These are phyloP conservation scores for Teratosphaeria destructans DNA, from an alignment of 2,329 filamentous ascomycete species.

Conservation along the genomic window DNA sequence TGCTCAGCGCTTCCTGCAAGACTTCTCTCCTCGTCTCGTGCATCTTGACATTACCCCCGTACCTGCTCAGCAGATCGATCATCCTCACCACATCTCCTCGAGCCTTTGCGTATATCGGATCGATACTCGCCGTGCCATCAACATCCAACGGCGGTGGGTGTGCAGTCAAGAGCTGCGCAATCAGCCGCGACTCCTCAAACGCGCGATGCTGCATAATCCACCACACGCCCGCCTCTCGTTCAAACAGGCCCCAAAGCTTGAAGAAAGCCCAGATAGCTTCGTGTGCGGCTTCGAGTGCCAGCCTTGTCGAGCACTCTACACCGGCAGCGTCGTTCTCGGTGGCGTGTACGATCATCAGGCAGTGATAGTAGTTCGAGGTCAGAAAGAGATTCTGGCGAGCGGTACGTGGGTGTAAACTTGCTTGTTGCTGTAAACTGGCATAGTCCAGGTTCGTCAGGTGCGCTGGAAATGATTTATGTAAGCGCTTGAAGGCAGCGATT, in stretches of 20 bases:
- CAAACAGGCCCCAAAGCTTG: conserved; percentile 57
- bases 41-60: conserved; percentile 36
- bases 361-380: conserved; percentile 75
- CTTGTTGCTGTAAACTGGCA: conserved; percentile 47
- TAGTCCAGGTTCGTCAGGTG: conserved; percentile 60
- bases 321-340: conserved; percentile 52
- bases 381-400: conserved; percentile 68
- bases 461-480: conserved; percentile 63
- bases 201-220: conserved; percentile 77
- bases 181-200: conserved; percentile 55
- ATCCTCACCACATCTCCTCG: conserved; percentile 35
- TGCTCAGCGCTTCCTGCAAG: conserved; percentile 27
- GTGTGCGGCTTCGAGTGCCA: conserved; percentile 63
- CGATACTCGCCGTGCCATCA: not conserved
- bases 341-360: conserved; percentile 67
- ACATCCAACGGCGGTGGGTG: conserved; percentile 2
- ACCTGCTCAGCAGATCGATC: conserved; percentile 36
- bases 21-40: conserved; percentile 37
- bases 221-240: conserved; percentile 65
- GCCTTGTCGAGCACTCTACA: conserved; percentile 49
- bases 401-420: conserved; percentile 51
- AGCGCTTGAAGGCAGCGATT: conserved; percentile 56
- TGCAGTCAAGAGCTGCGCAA: conserved; percentile 15
- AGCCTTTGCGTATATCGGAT: conserved; percentile 26
- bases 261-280: conserved; percentile 68